Evolutionary conservation across 2,329 filamentous ascomycete species (phyloP).

Genomic region (Aureobasidium sp.): DNA sequence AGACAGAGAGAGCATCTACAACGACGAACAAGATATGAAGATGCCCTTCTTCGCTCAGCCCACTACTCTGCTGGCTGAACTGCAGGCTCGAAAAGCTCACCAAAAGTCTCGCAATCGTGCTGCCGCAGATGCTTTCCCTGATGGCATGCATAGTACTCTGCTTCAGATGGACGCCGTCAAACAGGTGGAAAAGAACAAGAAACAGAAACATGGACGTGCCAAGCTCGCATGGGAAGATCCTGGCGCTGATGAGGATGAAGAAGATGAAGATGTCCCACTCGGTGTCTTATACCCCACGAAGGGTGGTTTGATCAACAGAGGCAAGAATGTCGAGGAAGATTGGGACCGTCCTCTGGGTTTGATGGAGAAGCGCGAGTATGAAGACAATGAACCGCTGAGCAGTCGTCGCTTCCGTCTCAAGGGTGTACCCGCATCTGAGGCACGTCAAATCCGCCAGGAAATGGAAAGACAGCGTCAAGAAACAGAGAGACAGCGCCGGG

Average conservation of each 20-base stretch:
- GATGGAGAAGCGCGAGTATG: conserved; percentile 72
- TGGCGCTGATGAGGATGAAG: conserved; percentile 34
- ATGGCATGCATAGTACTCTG: conserved; percentile 84
- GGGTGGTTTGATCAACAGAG: conserved; percentile 42
- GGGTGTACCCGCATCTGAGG: conserved; percentile 39
- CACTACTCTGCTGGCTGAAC: conserved; percentile 83
- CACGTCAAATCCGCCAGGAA: conserved; percentile 18
- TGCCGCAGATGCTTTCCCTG: conserved; percentile 50
- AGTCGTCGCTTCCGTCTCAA: conserved; percentile 66
- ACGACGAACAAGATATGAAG: conserved; percentile 38
- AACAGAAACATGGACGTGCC: conserved; percentile 61
- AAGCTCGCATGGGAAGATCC: conserved; percentile 86
- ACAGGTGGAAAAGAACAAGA: conserved; percentile 68
- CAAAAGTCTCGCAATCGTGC: conserved; percentile 72
- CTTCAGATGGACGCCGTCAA: conserved; percentile 85
- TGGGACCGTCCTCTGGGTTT: conserved; percentile 62
- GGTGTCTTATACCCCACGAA: conserved; percentile 66
- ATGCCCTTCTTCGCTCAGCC: conserved; percentile 59
- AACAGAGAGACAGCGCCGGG: conserved; percentile 22
- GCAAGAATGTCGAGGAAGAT: conserved; percentile 36
- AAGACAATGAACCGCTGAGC: conserved; percentile 87
- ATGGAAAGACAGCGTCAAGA: conserved; percentile 23
- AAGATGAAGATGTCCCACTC: conserved; percentile 80
- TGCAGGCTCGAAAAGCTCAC: conserved; percentile 84
- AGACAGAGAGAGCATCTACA: conserved; percentile 30